Conservation (phyloP, 768 basidiomycete genomes). For the Collybiopsis confluens region DNA sequence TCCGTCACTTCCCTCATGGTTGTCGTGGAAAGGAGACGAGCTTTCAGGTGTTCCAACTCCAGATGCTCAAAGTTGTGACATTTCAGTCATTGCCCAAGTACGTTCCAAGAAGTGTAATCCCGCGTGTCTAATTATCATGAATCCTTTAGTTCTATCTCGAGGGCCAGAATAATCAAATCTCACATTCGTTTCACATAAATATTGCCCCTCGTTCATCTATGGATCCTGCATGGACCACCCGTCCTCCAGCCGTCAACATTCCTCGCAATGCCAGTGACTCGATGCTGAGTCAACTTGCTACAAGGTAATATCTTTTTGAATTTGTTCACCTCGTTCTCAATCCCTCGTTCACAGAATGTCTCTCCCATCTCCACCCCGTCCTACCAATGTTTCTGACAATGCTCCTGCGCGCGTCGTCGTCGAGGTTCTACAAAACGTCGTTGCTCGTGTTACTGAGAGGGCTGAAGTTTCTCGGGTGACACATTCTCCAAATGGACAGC, state of each 20-base stretch:
- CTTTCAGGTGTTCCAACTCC: constrained; percentile 77
- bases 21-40: constrained; percentile 81
- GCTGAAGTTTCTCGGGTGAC: constrained; percentile 63
- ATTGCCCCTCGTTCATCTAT: constrained; percentile 60
- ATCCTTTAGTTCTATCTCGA: constrained; percentile 61
- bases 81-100: constrained; percentile 76
- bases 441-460: constrained; percentile 73
- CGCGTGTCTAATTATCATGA: neutral
- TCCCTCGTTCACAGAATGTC: neutral
- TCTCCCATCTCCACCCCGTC: constrained; percentile 1
- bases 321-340: neutral
- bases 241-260: neutral
- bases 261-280: constrained; percentile 8
- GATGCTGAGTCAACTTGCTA: neutral
- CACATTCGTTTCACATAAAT: constrained; percentile 63
- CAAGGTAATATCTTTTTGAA: neutral
- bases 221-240: constrained; percentile 22
- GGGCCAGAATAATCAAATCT: constrained; percentile 65
- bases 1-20: constrained; percentile 80
- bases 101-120: constrained; percentile 17
- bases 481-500: constrained; percentile 37
- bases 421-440: constrained; percentile 71
- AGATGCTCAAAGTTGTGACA: constrained; percentile 70
- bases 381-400: constrained; percentile 2
- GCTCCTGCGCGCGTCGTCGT: constrained; percentile 51